Evolutionary conservation across 768 basidiomycete species (phyloP), one percentile per base, ranked within the genome.

Genomic region (Leccinum variicolor): DNA sequence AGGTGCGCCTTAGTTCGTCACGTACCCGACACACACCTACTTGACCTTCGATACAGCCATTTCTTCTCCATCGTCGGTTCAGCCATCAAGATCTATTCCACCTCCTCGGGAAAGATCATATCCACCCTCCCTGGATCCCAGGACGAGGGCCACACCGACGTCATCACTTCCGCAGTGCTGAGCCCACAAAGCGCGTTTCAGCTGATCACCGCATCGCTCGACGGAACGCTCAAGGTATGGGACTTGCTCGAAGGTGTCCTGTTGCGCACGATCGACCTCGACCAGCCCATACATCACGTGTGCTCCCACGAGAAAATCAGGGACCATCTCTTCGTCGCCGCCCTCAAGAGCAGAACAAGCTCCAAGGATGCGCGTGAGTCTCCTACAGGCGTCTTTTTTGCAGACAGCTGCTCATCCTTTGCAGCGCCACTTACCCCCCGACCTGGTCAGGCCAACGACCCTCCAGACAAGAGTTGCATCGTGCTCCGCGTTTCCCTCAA

Each of bases 181-280:
- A 89, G 85, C 69, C 94, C 97, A 14, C 81, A 86, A 60, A 98
- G 97, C 73, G 79, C 85, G 25, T 90, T 93, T 62, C 97, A 98
- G 71, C 74, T 99, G 61, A 84, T 98, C 62, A 93, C 93, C 11
- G 87, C 85, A 50, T 91, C 92, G 8, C 66, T 86, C 58, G 89
- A 94, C 63, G 96, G 94, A n/a, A 81, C 79, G 34, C 73, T 98
- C 60, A 84, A 90, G 69, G 75, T 97, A 25, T 99, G 97, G 97
- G 94, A 98, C 74, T 95, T 90, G 71, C 75, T 95, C 36, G 94
- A 97, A 57, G 94, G 87, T 6, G 77, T 79, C 8, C 74, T 97
- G 11, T 76, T 98, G 58, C 84, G 86, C 59, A 90, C 87, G 2
- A 81, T 97, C 60, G 79, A 84, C 56, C 66, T 93, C 46, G 79